phyloP scores from a whole-genome alignment of 1,139 yeast species.

The Meyerozyma sp. region DNA sequence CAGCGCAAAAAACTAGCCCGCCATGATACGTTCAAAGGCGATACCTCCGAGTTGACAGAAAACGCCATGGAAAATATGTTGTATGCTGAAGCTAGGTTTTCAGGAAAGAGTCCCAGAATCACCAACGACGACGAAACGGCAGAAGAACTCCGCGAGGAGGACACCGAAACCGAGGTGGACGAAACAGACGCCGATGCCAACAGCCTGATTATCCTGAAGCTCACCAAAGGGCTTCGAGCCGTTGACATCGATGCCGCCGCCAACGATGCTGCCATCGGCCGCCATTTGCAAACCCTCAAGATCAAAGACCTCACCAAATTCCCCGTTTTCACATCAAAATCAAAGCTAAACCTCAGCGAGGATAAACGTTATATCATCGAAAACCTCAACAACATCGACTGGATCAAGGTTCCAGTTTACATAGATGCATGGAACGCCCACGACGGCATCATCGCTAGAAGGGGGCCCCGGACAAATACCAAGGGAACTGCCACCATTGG shows the following conservation, averaged over 20 bases:
- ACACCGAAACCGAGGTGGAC: conserved; percentile 4
- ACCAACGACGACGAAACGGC: conserved; percentile 6
- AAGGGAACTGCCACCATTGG: conserved; percentile 51
- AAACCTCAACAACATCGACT: conserved; percentile 49
- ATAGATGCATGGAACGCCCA: conserved; percentile 68
- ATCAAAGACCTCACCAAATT: conserved; percentile 15
- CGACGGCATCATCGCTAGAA: conserved; percentile 65
- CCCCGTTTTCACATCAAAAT: conserved; percentile 24
- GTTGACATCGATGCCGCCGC: conserved; percentile 19
- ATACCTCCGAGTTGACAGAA: conserved; percentile 35
- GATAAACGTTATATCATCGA: conserved; percentile 38
- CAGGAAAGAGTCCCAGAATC: conserved; percentile 1
- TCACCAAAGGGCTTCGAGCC: conserved; percentile 2
- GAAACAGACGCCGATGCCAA: conserved; percentile 2
- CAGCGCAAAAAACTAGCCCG: conserved; percentile 21
- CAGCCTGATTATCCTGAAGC: conserved; percentile 8
- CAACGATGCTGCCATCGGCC: conserved; percentile 21
- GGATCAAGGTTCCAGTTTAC: conserved; percentile 64
- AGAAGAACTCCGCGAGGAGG: conserved; percentile 1
- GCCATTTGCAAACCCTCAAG: conserved; percentile 14
- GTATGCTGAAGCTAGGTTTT: conserved; percentile 32
- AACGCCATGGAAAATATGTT: conserved; percentile 34
- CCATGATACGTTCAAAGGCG: conserved; percentile 40
- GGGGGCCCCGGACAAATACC: conserved; percentile 51
- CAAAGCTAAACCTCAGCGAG: conserved; percentile 34